These are phyloP conservation scores for Blastobotrys mokoenaii DNA, from an alignment of 805 yeast species.

Conservation along the genomic window DNA sequence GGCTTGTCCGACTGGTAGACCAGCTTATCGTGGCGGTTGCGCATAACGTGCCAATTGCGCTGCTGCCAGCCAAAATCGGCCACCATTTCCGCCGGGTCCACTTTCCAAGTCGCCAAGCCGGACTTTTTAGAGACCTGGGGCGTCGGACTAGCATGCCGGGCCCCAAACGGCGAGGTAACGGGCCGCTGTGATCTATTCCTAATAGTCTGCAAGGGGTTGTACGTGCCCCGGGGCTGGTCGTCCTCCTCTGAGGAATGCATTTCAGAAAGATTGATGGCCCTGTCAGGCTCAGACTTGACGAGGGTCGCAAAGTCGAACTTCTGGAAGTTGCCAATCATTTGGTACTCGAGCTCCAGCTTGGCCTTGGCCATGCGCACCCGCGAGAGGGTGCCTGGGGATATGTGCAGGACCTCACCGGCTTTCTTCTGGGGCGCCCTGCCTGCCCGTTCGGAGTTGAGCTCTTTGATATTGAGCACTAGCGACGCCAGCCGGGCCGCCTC, in stretches of 20 bases:
- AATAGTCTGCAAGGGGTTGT: conserved; percentile 77
- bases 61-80: conserved; percentile 20
- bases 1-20: conserved; percentile 6
- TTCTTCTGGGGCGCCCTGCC: neutral
- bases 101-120: conserved; percentile 15
- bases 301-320: neutral
- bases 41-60: conserved; percentile 12
- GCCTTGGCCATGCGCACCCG: conserved; percentile 23
- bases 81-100: conserved; percentile 20
- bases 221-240: conserved; percentile 35
- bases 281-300: neutral
- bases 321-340: conserved; percentile 17
- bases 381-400: conserved; percentile 10
- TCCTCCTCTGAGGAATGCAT: neutral
- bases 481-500: conserved; percentile 16
- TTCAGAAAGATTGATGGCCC: neutral
- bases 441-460: neutral
- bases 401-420: neutral
- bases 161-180: too few species aligned
- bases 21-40: conserved; percentile 13
- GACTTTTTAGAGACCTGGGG: too few species aligned
- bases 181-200: conserved; percentile 46
- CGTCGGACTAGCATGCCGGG: too few species aligned
- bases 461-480: conserved; percentile 13
- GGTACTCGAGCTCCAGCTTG: conserved; percentile 24